Base-by-base conservation (phyloP, 1,139 yeast genomes). In the Debaryomyces singareniensis region DNA sequence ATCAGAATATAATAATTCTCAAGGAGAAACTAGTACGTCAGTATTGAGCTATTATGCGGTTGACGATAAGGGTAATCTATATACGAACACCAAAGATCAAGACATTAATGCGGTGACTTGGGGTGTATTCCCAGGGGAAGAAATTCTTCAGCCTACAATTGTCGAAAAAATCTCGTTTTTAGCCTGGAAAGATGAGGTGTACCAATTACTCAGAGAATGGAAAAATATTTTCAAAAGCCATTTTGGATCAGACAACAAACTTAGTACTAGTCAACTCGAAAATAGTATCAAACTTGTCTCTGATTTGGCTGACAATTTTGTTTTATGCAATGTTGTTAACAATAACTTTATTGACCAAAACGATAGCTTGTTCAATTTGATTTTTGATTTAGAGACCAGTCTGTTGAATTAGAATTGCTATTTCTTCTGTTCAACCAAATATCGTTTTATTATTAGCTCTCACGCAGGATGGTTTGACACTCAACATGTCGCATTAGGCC, bases 161-260 rank as follows among this genome's bases (percentile, higher is more conserved):
- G 95, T 86, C n/a, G 96, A 86, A 52, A 79, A 78, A 51, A 75
- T 79, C 16, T 82, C 95, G 3, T 86, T 86, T 58, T 63, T 85
- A 45, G 95, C 97, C 6, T 91, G 98, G 98, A 89, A 86, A 55
- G 96, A 89, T 53, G 98, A 91, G 57, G 93, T 91, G 22, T 91
- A 73, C 67, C 68, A 86, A 42, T 76, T 91, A 37, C 71, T 89
- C 35, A 62, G 71, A 28, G 96, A 86, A 52, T 91, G 98, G 98
- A 64, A 68, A 30, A 60, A 68, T 28, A 74, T 78, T 32, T 68
- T 58, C 37, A 52, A 58, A 40, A 53, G 64, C 36, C 57, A 58
- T 28, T 42, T 59, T 16, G 54, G 74, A 36, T 61, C 60, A 31
- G 61, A 62, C 20, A 58, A 65, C 34, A 62, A 54, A 27, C 58